These are phyloP conservation scores for Solioccasus polychromus DNA, from an alignment of 768 basidiomycete species.

Conservation along the genomic window DNA sequence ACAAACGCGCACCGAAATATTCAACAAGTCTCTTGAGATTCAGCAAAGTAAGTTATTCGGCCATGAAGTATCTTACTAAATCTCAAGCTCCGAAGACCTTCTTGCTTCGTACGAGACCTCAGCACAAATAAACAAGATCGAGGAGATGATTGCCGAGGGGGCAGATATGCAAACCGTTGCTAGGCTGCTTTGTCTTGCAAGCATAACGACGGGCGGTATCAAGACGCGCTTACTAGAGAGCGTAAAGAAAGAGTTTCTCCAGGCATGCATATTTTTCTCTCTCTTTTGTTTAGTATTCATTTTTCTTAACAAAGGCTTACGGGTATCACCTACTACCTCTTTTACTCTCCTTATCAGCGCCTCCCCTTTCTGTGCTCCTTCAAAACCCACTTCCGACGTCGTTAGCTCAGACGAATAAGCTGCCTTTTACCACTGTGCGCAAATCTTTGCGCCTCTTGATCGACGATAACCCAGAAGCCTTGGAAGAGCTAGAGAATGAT, in stretches of 20 bases:
- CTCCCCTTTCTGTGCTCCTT: conserved; percentile 65
- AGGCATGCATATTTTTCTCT: conserved; percentile 39
- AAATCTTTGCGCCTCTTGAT: conserved; percentile 90
- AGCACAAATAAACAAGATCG: conserved; percentile 80
- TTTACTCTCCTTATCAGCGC: conserved; percentile 59
- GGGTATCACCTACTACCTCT: conserved; percentile 72
- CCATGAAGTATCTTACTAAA: conserved; percentile 8
- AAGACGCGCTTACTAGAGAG: conserved; percentile 84
- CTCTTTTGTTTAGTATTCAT: conserved; percentile 19
- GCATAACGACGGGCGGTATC: conserved; percentile 80
- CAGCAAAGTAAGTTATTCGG: conserved; percentile 74
- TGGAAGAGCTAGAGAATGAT: conserved; percentile 87
- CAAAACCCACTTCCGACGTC: conserved; percentile 65
- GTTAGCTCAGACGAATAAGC: conserved; percentile 48
- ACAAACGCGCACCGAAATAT: conserved; percentile 79
- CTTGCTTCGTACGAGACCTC: conserved; percentile 86
- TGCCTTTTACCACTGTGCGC: conserved; percentile 69
- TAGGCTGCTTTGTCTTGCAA: conserved; percentile 82
- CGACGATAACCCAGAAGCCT: conserved; percentile 75
- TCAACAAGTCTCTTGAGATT: conserved; percentile 90
- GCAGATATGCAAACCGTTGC: conserved; percentile 77
- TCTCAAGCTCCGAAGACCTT: conserved; percentile 56
- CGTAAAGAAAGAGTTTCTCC: conserved; percentile 88
- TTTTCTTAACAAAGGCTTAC: conserved; percentile 50
- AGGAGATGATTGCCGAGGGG: conserved; percentile 86